A percentile compares a stretch with the other conserved stretches of the same genome.
These are phyloP conservation scores for Candida ficus DNA, from an alignment of 805 yeast genomes.

Conservation along the genomic window DNA sequence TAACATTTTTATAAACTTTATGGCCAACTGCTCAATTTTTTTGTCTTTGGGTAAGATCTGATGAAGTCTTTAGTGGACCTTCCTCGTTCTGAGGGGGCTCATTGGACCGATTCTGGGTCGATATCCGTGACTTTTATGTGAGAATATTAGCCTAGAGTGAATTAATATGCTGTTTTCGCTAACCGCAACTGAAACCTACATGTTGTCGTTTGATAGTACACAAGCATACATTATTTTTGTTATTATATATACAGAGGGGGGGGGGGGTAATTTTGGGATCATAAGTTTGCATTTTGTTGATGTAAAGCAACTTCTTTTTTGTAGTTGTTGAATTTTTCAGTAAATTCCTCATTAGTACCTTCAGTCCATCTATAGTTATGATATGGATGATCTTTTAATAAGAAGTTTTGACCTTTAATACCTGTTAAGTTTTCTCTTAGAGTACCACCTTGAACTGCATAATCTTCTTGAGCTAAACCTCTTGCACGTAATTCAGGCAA, in stretches of 20 bases:
- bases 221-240: constrained; percentile 23
- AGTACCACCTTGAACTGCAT: neutral
- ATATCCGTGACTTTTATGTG: constrained; percentile 7
- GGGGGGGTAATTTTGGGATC: too few relatives aligned
- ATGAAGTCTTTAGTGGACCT: neutral
- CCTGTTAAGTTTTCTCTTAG: neutral
- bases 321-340: neutral
- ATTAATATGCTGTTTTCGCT: constrained; percentile 26
- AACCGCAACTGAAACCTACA: constrained; percentile 29
- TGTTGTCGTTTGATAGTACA: constrained; percentile 31
- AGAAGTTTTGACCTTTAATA: neutral
- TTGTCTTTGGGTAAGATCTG: neutral
- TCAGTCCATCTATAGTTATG: neutral
- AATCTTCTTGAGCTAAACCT: neutral
- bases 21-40: neutral
- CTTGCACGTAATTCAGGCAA: neutral
- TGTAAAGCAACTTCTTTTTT: too few relatives aligned
- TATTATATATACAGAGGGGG: too few relatives aligned
- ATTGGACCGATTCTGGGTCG: neutral
- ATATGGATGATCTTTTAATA: neutral
- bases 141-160: constrained; percentile 10
- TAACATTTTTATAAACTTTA: too few relatives aligned
- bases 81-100: constrained; percentile 4
- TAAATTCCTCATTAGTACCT: neutral
- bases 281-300: too few relatives aligned